Base-by-base conservation (phyloP, 2,329 filamentous ascomycete genomes). In the Aureobasidium sp. region DNA sequence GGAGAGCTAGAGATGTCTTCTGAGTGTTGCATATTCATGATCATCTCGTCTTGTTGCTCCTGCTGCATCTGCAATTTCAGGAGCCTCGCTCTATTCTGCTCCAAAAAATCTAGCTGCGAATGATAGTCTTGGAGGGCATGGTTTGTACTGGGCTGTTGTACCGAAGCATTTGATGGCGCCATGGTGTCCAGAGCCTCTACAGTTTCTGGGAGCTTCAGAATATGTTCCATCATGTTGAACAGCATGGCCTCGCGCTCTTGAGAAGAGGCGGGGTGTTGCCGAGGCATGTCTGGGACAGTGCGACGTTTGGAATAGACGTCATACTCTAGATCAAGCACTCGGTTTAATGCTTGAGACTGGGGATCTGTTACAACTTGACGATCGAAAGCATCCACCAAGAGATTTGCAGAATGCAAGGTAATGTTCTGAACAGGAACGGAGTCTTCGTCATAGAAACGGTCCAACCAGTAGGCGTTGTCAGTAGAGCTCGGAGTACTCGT, bases 191-290 rank as follows among this genome's bases (percentile, higher is more conserved):
- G n/a, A 16, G 48, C 48, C 12, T 51, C 48, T 2, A 51, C 19
- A 4, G 37, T 41, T 14, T 51, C 48, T 32, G 48, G 48, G 6
- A 27, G 14, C 17, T 17, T n/a, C 6, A 51, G 21, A 24, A 34
- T 19, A 11, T 34, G 35, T 32, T 41, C 48, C 48, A 51, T 51
- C 48, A 51, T 51, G 14, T 32, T 14, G n/a, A 51, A 51, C 10
- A 51, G 10, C 16, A 24, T 25, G 12, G 27, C 27, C n/a, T 51
- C 35, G 14, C 27, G 25, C n/a, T 41, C 48, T 29, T 34, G 48
- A 29, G 22, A 14, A 30, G 35, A 30, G 6, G 35, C 3, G 12
- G 37, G n/a, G 11, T 17, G 35, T 14, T 16, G 25, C 6, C 19
- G 12, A 21, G 48, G 6, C 5, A 32, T 24, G 5, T 30, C 10